These are phyloP conservation scores for Candida yuanshanica DNA, from an alignment of 805 yeast genomes.

Conservation along the genomic window DNA sequence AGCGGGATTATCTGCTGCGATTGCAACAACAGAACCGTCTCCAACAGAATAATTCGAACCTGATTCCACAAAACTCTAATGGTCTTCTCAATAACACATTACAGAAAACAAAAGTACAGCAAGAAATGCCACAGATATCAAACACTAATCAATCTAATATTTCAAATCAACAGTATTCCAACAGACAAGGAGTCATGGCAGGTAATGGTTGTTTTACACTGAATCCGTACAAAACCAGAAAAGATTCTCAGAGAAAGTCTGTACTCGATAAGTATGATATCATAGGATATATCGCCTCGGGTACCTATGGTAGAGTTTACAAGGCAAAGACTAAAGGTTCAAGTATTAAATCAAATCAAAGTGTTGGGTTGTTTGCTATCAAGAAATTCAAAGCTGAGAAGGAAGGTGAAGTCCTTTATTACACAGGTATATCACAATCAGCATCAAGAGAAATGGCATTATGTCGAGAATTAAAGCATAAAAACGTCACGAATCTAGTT, in stretches of 20 bases:
- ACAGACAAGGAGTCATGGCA: slow-evolving; percentile 33
- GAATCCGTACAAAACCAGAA: slow-evolving; percentile 54
- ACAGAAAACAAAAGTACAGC: neutral
- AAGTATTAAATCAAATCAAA: slow-evolving; percentile 4
- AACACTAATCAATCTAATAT: neutral
- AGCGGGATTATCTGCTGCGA: slow-evolving; percentile 9
- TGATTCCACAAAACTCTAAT: neutral
- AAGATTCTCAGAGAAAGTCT: slow-evolving; percentile 60
- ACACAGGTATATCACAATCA: slow-evolving; percentile 92
- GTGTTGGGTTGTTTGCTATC: slow-evolving; percentile 51
- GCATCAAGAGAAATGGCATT: slow-evolving; percentile 96
- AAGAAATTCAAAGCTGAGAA: slow-evolving; percentile 94
- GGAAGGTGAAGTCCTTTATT: slow-evolving; percentile 82
- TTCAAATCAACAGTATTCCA: neutral
- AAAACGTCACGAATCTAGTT: slow-evolving; percentile 70
- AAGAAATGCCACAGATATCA: neutral
- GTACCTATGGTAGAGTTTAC: slow-evolving; percentile 93
- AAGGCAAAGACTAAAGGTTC: slow-evolving; percentile 58
- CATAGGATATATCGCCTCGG: slow-evolving; percentile 95
- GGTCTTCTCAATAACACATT: neutral
- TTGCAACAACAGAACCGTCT: slow-evolving; percentile 4
- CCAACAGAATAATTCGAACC: neutral
- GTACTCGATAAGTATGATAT: slow-evolving; percentile 85
- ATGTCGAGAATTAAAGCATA: slow-evolving; percentile 79
- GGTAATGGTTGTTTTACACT: slow-evolving; percentile 48